Evolutionary conservation across 768 basidiomycete genomes (phyloP).

Genomic region (Leccinum fibrillosum): DNA sequence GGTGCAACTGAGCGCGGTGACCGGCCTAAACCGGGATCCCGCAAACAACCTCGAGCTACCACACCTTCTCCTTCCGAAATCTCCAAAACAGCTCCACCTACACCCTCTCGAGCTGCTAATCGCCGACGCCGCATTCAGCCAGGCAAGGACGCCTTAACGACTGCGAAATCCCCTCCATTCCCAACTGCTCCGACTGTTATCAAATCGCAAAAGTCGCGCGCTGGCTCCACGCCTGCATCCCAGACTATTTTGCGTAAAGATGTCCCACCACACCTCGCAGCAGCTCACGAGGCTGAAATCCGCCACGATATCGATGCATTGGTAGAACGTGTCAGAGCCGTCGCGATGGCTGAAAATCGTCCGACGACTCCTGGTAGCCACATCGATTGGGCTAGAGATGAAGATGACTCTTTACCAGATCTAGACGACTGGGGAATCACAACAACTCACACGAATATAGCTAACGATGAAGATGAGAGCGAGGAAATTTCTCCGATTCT

Average conservation of each 20-base stretch:
- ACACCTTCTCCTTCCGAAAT: conserved; percentile 23
- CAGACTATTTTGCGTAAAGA: conserved; percentile 45
- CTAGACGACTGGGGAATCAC: conserved; percentile 83
- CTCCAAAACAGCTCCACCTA: conserved; percentile 25
- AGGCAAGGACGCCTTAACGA: conserved; percentile 22
- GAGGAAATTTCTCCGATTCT: conserved; percentile 67
- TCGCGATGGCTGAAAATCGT: conserved; percentile 65
- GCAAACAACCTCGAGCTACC: conserved; percentile 18
- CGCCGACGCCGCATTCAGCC: conserved; percentile 51
- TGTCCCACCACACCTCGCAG: conserved; percentile 53
- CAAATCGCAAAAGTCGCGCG: conserved; percentile 35
- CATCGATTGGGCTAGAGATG: conserved; percentile 88
- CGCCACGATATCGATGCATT: conserved; percentile 69
- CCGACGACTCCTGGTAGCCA: conserved; percentile 74
- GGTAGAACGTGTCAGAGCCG: conserved; percentile 72
- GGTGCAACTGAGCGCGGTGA: conserved; percentile 19
- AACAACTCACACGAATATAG: conserved; percentile 34
- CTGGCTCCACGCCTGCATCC: conserved; percentile 18
- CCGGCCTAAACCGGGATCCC: conserved; percentile 21
- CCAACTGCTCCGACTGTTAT: conserved; percentile 23
- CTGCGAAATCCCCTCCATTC: conserved; percentile 14
- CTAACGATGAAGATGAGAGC: conserved; percentile 25
- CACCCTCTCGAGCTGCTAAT: conserved; percentile 40
- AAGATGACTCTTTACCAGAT: conserved; percentile 77
- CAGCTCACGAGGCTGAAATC: conserved; percentile 42